Evolutionary conservation across 2,329 filamentous ascomycete genomes (phyloP).

Genomic region (Penicillium sclerotiorum): DNA sequence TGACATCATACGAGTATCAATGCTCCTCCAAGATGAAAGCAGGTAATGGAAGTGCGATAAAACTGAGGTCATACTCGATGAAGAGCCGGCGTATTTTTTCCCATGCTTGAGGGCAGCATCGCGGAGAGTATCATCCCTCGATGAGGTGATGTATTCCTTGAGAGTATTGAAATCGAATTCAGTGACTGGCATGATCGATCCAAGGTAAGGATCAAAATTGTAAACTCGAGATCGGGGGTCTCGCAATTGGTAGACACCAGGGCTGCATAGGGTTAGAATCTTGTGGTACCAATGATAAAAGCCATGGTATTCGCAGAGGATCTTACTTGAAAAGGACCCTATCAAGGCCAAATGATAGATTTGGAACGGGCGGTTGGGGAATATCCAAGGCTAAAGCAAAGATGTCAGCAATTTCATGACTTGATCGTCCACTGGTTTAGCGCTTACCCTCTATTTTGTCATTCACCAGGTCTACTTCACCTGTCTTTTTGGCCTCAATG

Average conservation of each 20-base stretch:
- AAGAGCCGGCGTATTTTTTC: conserved; percentile 89
- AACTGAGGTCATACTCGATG: conserved; percentile 90
- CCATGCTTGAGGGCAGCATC: conserved; percentile 65
- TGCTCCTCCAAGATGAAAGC: conserved; percentile 76
- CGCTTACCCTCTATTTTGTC: conserved; percentile 24
- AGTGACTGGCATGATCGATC: conserved; percentile 86
- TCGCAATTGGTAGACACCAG: conserved; percentile 87
- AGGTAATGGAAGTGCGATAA: conserved; percentile 92
- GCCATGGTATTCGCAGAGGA: not conserved
- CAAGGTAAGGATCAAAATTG: conserved; percentile 95
- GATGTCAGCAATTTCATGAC: conserved; percentile 8
- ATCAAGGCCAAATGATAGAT: conserved; percentile 74
- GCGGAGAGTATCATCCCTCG: conserved; percentile 74
- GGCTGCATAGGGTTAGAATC: conserved; percentile 41
- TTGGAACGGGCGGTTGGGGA: conserved; percentile 59
- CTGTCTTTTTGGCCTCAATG: conserved; percentile 14
- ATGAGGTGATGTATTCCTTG: conserved; percentile 88
- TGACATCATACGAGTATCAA: conserved; percentile 70
- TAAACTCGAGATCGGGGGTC: conserved; percentile 84
- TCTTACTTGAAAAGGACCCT: conserved; percentile 85
- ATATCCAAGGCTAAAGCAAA: conserved; percentile 42
- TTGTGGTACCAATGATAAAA: not conserved
- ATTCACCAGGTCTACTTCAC: conserved; percentile 12
- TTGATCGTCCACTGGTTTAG: not conserved
- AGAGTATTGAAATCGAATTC: conserved; percentile 92